phyloP scores from a whole-genome alignment of 805 yeast species.

The Metschnikowia anglica region DNA sequence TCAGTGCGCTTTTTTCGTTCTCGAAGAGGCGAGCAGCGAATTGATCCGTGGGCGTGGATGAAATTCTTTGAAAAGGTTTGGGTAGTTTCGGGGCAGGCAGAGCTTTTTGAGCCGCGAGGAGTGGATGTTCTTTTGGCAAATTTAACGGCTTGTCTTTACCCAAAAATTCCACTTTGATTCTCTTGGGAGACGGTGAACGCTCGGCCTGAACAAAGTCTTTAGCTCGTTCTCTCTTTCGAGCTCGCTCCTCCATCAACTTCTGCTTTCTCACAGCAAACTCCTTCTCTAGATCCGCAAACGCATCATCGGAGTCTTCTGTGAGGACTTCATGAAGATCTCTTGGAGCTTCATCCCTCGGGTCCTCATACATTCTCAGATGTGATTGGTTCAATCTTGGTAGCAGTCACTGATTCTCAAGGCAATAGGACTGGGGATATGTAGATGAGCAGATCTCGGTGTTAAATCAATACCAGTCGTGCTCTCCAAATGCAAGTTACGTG shows the following conservation, averaged over 20 bases:
- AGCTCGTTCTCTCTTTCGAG: conserved; percentile 12
- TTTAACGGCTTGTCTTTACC: neutral
- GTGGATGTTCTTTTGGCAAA: neutral
- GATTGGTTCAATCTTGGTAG: neutral
- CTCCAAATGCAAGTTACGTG: neutral
- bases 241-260: conserved; percentile 20
- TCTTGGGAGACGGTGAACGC: conserved; percentile 19
- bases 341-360: conserved; percentile 30
- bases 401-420: no score
- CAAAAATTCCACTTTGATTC: neutral
- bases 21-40: conserved; percentile 18
- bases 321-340: conserved; percentile 29
- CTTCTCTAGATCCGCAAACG: conserved; percentile 36
- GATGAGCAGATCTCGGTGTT: conserved; percentile 1
- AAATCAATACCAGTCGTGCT: neutral
- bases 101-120: neutral
- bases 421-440: neutral
- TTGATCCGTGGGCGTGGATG: conserved; percentile 8
- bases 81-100: neutral
- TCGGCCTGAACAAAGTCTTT: conserved; percentile 11
- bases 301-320: conserved; percentile 42
- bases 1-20: conserved; percentile 1
- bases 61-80: conserved; percentile 9
- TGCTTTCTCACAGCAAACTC: conserved; percentile 32
- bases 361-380: conserved; percentile 20